These are phyloP conservation scores for Acorus calamus DNA, from an alignment of 106 monocot species.

Conservation along the genomic window DNA sequence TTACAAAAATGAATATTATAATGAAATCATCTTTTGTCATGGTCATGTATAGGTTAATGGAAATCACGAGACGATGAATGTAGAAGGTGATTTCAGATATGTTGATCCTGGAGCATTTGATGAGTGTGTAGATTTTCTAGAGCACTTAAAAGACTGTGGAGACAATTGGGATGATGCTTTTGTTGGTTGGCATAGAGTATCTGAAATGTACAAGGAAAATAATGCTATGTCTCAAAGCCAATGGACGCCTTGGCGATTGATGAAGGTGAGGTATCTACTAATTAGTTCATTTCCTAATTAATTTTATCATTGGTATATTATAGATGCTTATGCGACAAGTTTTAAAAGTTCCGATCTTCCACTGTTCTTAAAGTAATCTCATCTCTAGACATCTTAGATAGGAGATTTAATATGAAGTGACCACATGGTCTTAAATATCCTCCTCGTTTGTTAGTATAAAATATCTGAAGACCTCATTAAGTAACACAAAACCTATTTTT, in stretches of 20 bases:
- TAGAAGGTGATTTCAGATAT: constrained; percentile 92
- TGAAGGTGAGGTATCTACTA: constrained; percentile 42
- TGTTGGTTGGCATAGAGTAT: constrained; percentile 53
- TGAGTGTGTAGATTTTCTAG: constrained; percentile 68
- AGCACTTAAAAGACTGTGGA: constrained; percentile 48
- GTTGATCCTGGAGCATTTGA: constrained; percentile 83
- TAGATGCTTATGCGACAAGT: constrained; percentile 6
- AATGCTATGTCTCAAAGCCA: constrained; percentile 24
- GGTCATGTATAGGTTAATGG: constrained; percentile 55
- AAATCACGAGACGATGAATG: constrained; percentile 96
- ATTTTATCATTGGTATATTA: not conserved
- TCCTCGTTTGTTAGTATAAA: no score
- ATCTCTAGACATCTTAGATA: no score
- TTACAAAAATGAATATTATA: no score
- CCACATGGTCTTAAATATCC: no score
- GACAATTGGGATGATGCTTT: constrained; percentile 74
- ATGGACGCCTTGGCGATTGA: constrained; percentile 64
- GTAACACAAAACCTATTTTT: no score
- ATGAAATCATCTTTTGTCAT: no score
- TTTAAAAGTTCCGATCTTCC: no score
- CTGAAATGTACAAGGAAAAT: constrained; percentile 45
- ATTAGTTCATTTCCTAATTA: not conserved
- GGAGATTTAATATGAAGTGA: no score
- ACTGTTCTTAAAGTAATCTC: no score
- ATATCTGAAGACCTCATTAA: no score